Base-by-base conservation (phyloP, 2,329 filamentous ascomycete genomes). In the Diaporthe capsici region DNA sequence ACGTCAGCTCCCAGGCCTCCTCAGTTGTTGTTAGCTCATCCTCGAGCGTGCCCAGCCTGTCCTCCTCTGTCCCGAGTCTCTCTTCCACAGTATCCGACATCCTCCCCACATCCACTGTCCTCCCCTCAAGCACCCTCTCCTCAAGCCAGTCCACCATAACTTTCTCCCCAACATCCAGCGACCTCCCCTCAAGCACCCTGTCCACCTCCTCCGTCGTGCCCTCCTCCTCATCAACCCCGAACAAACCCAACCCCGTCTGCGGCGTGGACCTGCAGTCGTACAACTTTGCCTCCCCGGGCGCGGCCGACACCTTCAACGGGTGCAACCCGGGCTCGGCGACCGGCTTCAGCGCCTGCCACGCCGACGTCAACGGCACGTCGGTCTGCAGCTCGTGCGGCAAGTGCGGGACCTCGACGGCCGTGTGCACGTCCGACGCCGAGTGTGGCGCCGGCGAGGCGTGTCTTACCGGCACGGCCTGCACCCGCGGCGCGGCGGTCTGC, bases 371-470 rank as follows among this genome's bases (percentile, higher is more conserved):
- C 55, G 55, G 71, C 7, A 71, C 53, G 10, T 39, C 51, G 1
- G 12, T 74, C 5, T 76, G 75, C 44, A 34, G 34, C 63, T 74
- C 65, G 49, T 75, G 74, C 51, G 74, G 74, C 34, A 73, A 42
- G 49, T 75, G 74, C 47, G 71, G 74, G 12, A 55, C 74, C n/a
- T 25, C 34, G 22, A 63, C n/a, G 51, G 51, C 71, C 13, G 34
- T 42, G 34, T 73, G 74, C 71, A 53, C 60, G 20, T 60, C 55
- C 17, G 74, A 75, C 28, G n/a, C 70, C 9, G 28, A 73, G 31
- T 75, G 74, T 15, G 70, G 25, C 10, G 22, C 17, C 20, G 70
- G 74, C 2, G 42, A 72, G 31, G 74, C 70, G 12, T 75, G 74
- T 15, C 60, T 75, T 4, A 7, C 37, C 13, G 55, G 55, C 13